Conservation (phyloP, 139 green algal genomes). For the Chlorella ohadii region DNA sequence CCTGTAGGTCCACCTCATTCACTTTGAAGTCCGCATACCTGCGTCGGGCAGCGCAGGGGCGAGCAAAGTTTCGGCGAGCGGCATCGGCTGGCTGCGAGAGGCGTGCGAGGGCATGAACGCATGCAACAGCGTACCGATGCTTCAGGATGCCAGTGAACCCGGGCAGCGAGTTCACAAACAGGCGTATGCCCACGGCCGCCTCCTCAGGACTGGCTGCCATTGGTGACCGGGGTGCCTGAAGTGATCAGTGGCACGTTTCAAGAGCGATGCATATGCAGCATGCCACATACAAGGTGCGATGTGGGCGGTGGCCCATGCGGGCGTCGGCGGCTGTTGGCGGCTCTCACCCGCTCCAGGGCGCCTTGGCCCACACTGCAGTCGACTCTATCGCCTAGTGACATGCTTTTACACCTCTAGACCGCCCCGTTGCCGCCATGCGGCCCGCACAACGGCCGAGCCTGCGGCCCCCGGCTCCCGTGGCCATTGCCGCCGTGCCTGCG, state of each 20-base stretch:
- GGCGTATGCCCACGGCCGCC: conserved; percentile 44
- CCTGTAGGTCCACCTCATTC: conserved; percentile 74
- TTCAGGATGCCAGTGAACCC: conserved; percentile 83
- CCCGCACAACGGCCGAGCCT: no score
- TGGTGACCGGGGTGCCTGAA: background rate
- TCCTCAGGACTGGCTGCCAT: conserved; percentile 9
- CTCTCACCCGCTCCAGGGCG: background rate
- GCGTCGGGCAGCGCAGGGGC: background rate
- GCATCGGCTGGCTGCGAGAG: no score
- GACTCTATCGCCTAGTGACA: no score
- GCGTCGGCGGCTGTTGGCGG: background rate
- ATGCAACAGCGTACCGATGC: conserved; percentile 53
- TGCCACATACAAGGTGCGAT: background rate
- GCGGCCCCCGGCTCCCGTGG: no score
- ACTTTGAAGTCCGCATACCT: conserved; percentile 91
- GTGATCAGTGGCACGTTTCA: background rate
- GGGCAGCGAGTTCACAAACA: conserved; percentile 25
- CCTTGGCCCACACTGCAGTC: no score
- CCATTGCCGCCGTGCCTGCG: background rate
- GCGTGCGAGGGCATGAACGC: no score
- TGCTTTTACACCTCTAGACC: no score
- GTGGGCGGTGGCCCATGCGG: background rate
- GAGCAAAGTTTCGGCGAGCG: background rate
- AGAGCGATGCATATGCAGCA: background rate
- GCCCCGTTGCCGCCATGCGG: background rate